Evolutionary conservation across 345 rosid species (phyloP).

Genomic region (Lepidium didymum): DNA sequence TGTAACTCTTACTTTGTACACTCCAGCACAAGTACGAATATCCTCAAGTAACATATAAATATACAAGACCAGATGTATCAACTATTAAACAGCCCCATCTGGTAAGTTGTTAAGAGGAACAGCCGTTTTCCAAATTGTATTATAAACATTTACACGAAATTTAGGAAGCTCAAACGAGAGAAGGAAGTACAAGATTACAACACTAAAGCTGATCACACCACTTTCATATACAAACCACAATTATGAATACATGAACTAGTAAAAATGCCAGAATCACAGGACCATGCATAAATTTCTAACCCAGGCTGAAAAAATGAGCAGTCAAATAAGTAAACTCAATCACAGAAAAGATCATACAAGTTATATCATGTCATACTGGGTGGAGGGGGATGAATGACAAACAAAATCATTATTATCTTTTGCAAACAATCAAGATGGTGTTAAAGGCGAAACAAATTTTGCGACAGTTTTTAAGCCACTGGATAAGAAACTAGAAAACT

Average conservation of each 20-base stretch:
- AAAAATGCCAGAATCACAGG: background rate
- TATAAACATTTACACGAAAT: background rate
- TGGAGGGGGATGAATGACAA: background rate
- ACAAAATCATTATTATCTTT: background rate
- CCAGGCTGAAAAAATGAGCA: background rate
- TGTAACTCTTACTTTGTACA: conserved; percentile 7
- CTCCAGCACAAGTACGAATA: background rate
- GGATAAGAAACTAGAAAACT: conserved; percentile 2
- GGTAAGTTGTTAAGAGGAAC: background rate
- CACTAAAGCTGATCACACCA: background rate
- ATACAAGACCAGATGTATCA: background rate
- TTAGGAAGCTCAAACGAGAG: background rate
- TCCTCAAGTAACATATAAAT: background rate
- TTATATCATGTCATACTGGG: background rate
- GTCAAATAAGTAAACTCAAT: background rate
- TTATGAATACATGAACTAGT: background rate
- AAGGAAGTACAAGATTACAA: background rate
- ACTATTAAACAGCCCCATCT: background rate
- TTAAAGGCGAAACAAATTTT: background rate
- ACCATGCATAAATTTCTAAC: background rate
- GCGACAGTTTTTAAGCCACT: background rate
- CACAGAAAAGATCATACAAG: background rate
- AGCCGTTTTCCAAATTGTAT: background rate
- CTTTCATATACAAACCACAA: background rate
- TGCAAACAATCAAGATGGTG: background rate